Conservation (phyloP, 768 basidiomycete species). For the Kwoniella dejecticola region DNA sequence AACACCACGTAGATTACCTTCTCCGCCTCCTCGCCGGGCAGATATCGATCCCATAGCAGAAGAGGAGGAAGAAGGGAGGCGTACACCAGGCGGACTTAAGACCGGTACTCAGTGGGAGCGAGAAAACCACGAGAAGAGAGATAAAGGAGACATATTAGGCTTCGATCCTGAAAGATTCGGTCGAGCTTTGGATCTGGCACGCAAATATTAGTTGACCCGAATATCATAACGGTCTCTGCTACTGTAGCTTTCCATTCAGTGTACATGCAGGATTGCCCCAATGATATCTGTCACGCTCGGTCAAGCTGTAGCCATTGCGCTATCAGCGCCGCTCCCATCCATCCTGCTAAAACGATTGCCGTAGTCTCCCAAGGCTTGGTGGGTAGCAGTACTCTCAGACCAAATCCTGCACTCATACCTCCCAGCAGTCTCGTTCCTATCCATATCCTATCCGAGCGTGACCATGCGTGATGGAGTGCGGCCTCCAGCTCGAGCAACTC, state of each 20-base stretch:
- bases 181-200: slow-evolving; percentile 8
- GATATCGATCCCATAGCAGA: slow-evolving; percentile 3
- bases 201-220: too few species aligned
- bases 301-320: too few species aligned
- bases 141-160: slow-evolving; percentile 5
- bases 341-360: slow-evolving; percentile 46
- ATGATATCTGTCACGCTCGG: too few species aligned
- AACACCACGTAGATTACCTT: slow-evolving; percentile 18
- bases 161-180: slow-evolving; percentile 20
- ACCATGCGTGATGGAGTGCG: slow-evolving; percentile 18
- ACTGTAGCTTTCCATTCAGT: not conserved
- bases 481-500: not conserved
- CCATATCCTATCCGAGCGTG: slow-evolving; percentile 36
- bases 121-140: slow-evolving; percentile 1
- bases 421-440: slow-evolving; percentile 48
- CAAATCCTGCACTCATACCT: slow-evolving; percentile 55
- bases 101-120: not conserved
- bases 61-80: slow-evolving; percentile 7
- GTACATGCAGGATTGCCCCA: not conserved
- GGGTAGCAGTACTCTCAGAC: slow-evolving; percentile 49
- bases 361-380: slow-evolving; percentile 51
- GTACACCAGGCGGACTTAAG: not conserved
- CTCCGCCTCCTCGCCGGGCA: slow-evolving; percentile 12
- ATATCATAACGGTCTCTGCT: too few species aligned
- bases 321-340: slow-evolving; percentile 31